These are phyloP conservation scores for Amaranthus hypochondriacus DNA, from an alignment of 148 eudicot species.

Conservation along the genomic window DNA sequence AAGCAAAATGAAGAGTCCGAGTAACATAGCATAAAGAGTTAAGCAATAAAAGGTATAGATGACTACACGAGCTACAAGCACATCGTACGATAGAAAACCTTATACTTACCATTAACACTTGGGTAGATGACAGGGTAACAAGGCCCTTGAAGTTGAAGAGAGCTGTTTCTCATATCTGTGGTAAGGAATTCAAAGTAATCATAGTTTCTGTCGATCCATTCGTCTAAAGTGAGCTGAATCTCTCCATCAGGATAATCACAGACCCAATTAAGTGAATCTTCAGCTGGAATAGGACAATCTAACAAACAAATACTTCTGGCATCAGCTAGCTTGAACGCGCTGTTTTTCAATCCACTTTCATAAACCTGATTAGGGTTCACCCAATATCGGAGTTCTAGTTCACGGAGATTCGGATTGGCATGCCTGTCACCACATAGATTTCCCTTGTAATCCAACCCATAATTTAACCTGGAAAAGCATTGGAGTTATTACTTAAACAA, in stretches of 20 bases:
- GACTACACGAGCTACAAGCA: not conserved
- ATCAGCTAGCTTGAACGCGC: conserved; percentile 55
- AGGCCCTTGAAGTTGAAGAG: conserved; percentile 97
- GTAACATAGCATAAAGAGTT: too few species aligned
- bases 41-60: not conserved
- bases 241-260: conserved; percentile 99
- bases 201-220: conserved; percentile 86
- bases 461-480: conserved; percentile 52
- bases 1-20: too few species aligned
- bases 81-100: not conserved
- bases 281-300: conserved; percentile 90
- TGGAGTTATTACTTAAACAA: not conserved
- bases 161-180: conserved; percentile 76
- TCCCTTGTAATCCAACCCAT: conserved; percentile 91
- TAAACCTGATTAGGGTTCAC: conserved; percentile 91
- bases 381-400: conserved; percentile 83
- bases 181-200: conserved; percentile 88
- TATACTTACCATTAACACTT: conserved; percentile 74
- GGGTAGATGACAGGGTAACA: conserved; percentile 97
- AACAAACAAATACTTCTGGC: conserved; percentile 85
- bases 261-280: conserved; percentile 88
- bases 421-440: conserved; percentile 87
- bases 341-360: conserved; percentile 66
- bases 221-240: conserved; percentile 54
- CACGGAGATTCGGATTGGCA: conserved; percentile 64